Conservation (phyloP, 169 alveolate species). For the Cryptosporidium parvum region DNA sequence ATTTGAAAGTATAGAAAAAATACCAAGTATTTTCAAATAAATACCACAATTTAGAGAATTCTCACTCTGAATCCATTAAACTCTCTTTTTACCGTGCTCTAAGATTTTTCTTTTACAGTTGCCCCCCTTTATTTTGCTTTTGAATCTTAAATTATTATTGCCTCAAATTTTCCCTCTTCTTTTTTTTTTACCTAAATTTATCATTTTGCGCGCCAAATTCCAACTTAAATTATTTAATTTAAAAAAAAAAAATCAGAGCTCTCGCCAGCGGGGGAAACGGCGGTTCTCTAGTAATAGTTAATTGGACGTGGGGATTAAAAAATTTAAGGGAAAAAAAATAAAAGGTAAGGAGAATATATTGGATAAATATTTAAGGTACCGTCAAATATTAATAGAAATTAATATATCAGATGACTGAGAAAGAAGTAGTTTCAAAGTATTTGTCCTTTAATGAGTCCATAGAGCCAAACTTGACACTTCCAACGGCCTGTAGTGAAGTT, state of each 20-base stretch:
- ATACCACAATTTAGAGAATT: neutral
- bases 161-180: neutral
- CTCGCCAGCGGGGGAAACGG: conserved; percentile 38
- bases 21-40: neutral
- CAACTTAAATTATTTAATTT: too few species aligned
- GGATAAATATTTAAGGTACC: neutral
- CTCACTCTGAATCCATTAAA: neutral
- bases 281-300: conserved; percentile 19
- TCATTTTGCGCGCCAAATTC: neutral
- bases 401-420: conserved; percentile 8
- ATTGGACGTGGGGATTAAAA: conserved; percentile 41
- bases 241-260: neutral
- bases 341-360: neutral
- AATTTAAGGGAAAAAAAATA: neutral
- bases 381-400: neutral
- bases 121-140: neutral
- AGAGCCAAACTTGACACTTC: conserved; percentile 44
- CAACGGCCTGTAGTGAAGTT: conserved; percentile 28
- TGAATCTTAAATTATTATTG: neutral
- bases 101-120: too few species aligned
- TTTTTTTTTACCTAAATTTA: too few species aligned
- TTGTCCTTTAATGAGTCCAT: conserved; percentile 49
- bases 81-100: neutral
- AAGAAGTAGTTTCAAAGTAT: conserved; percentile 40
- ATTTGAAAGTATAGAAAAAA: neutral